Evolutionary conservation across 1,284 basidiomycete genomes (phyloP).

Genomic region (Tremellales sp.): DNA sequence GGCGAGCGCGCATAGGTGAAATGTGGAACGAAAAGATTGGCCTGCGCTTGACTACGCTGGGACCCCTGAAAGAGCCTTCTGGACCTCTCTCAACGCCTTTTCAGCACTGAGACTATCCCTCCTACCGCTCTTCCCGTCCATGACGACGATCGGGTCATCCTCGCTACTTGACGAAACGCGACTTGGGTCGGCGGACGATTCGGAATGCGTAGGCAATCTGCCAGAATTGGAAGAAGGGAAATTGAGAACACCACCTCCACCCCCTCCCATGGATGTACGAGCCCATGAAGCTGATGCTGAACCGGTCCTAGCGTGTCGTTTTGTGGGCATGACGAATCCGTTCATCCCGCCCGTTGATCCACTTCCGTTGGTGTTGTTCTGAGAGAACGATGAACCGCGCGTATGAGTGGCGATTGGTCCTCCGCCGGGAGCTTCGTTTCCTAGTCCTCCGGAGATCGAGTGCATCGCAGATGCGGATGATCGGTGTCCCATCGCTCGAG

Average conservation of each 20-base stretch:
- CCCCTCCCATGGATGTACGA: constrained; percentile 4
- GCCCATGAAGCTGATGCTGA: constrained; percentile 9
- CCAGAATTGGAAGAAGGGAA: constrained; percentile 15
- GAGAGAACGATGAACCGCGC: constrained; percentile 4
- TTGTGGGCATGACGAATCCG: constrained; percentile 32
- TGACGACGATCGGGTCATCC: constrained; percentile 23
- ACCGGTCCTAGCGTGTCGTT: not conserved
- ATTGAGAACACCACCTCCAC: constrained; percentile 23
- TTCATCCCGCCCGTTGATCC: constrained; percentile 6
- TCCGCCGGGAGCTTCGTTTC: constrained; percentile 5
- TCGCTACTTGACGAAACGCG: constrained; percentile 13
- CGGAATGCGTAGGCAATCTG: constrained; percentile 39
- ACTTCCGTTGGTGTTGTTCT: not conserved
- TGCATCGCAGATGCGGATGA: constrained; percentile 25
- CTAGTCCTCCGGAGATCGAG: not conserved
- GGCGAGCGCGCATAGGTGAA: too few species aligned
- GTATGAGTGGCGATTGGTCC: not conserved
- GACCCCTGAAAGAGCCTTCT: constrained; percentile 62
- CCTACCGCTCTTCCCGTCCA: constrained; percentile 18
- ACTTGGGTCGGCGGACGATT: constrained; percentile 22
- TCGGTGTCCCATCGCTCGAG: constrained; percentile 47
- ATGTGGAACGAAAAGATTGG: too few species aligned
- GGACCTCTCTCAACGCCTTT: constrained; percentile 65
- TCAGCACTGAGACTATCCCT: constrained; percentile 52
- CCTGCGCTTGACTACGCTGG: too few species aligned